phyloP scores from a whole-genome alignment of 352 stramenopile species.

The Phytophthora pseudosyringae region DNA sequence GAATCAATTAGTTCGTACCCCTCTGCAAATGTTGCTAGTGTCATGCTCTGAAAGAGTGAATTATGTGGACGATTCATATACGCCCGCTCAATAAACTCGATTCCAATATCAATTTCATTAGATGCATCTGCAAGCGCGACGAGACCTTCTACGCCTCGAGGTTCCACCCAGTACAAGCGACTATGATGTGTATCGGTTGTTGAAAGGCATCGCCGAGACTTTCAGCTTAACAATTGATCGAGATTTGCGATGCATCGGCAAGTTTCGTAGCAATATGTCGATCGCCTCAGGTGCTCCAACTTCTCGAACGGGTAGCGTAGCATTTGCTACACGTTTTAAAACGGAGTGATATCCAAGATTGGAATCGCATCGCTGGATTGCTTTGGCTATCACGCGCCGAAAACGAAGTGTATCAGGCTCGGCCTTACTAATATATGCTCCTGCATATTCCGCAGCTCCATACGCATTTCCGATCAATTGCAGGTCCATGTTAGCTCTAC shows the following conservation, averaged over 20 bases:
- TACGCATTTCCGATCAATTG: not conserved
- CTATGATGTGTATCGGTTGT: too few relatives aligned
- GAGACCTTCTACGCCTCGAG: not conserved
- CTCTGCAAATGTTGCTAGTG: not conserved
- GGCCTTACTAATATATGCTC: not conserved
- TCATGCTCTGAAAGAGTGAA: not conserved
- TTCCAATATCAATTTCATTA: not conserved
- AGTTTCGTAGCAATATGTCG: not conserved
- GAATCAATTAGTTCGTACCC: not conserved
- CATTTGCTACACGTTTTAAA: not conserved
- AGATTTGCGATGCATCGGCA: not conserved
- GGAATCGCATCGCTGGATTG: not conserved
- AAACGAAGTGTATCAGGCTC: not conserved
- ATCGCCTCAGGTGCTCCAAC: not conserved
- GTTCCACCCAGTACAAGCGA: not conserved
- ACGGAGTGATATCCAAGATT: not conserved
- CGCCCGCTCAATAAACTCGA: not conserved
- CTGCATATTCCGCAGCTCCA: not conserved
- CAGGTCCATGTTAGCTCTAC: not conserved
- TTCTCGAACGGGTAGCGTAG: not conserved
- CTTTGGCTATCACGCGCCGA: not conserved
- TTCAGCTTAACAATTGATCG: not conserved
- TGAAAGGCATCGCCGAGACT: too few relatives aligned
- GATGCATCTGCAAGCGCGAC: not conserved
- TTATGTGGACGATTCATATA: not conserved